Base-by-base conservation (phyloP, 805 yeast species). In the Myxozyma sirexii region DNA sequence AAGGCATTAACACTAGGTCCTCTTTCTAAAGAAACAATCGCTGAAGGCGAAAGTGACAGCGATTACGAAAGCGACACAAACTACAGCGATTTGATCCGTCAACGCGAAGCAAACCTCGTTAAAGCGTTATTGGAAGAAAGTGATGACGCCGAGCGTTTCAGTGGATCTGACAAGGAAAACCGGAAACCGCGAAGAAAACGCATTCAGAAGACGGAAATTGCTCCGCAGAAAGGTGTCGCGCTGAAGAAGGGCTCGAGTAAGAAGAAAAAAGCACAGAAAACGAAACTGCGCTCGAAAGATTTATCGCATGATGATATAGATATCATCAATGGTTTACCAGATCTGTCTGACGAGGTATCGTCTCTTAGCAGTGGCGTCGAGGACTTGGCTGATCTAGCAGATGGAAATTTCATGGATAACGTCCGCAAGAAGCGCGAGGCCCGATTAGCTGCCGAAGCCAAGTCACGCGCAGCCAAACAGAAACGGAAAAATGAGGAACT, bases 31-130 rank as follows among this genome's bases (percentile, higher is more conserved):
- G 57, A 53, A 44, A 27, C 31, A 19, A 53, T 48, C 26, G 51
- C 43, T 12, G 37, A 41, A 33, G 54, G 55, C 24, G 59, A 56
- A 33, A 43, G 55, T 46, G 55, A 56, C 23, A 49, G 49, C 39
- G 55, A 56, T 41, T 42, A 56, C 24, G 51, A 44, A 26, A 39
- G 47, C 15, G 53, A 48, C 33, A 48, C 53, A 13, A 48, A 48
- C 39, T 48, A 48, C 43, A 43, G 21, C 27, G 43, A 37, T 15
- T 43, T 48, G 10, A 19, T 48, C 13, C 21, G 35, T n/a, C 33
- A 24, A 26, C 53, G 53, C 24, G 53, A 48, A 37, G 43, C 24
- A 24, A 35, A 24, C 19, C 31, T 48, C 10, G 35, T 33, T 4
- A 29, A 43, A 5, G 53, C 53, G 12, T 24, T 48, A 26, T 29